Evolutionary conservation across 495 filamentous ascomycete genomes (phyloP).

Genomic region (Neurospora hispaniola): DNA sequence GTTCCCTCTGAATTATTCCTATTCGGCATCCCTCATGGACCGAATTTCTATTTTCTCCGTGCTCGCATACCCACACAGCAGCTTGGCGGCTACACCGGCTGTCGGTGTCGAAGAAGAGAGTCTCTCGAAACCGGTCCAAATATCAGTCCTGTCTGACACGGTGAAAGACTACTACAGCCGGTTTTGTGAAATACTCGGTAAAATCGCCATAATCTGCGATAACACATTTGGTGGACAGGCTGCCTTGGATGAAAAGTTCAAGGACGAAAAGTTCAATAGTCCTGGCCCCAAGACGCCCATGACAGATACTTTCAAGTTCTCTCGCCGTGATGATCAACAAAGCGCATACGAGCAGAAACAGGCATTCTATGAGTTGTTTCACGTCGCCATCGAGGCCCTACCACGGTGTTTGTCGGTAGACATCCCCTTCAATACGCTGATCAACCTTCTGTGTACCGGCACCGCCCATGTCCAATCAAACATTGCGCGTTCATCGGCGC

Average conservation of each 20-base stretch:
- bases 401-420: conserved; percentile 85
- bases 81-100: conserved; percentile 19
- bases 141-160: conserved; percentile 59
- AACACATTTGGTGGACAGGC: conserved; percentile 95
- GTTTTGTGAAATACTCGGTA: conserved; percentile 91
- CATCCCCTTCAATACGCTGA: conserved; percentile 85
- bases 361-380: conserved; percentile 88
- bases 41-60: conserved; percentile 40
- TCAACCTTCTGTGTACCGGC: conserved; percentile 92
- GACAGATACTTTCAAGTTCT: conserved; percentile 85
- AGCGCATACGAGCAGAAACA: conserved; percentile 74
- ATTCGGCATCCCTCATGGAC: conserved; percentile 33
- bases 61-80: conserved; percentile 31
- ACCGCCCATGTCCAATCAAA: conserved; percentile 91
- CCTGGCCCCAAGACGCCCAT: conserved; percentile 87
- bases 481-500: conserved; percentile 83
- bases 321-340: conserved; percentile 64
- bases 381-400: conserved; percentile 90
- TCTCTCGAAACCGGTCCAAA: conserved; percentile 64
- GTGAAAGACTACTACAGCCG: conserved; percentile 73
- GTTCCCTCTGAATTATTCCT: conserved; percentile 51
- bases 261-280: conserved; percentile 65
- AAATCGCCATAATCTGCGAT: conserved; percentile 91
- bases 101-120: conserved; percentile 37
- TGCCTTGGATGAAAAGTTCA: conserved; percentile 87